These are phyloP conservation scores for Globisporangium radiosum DNA, from an alignment of 352 stramenopile species.

Conservation along the genomic window DNA sequence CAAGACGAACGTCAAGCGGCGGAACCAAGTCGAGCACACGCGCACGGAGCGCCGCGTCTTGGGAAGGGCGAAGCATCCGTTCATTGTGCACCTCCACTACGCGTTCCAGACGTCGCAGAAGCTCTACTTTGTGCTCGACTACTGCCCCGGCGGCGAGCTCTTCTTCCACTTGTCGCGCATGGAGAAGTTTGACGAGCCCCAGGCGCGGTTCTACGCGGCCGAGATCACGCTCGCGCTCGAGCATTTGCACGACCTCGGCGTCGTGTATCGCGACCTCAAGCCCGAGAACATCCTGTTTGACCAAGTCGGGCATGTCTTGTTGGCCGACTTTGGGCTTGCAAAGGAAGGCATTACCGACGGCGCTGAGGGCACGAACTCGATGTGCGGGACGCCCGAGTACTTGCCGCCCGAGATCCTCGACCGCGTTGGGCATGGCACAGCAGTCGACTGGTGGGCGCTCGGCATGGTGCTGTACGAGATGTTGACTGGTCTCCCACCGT, in stretches of 20 bases:
- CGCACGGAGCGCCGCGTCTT: constrained; percentile 81
- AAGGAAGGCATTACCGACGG: constrained; percentile 84
- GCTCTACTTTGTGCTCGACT: constrained; percentile 90
- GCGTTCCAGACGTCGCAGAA: constrained; percentile 89
- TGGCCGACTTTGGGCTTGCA: constrained; percentile 84
- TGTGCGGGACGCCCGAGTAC: constrained; percentile 91
- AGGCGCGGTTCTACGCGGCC: constrained; percentile 88
- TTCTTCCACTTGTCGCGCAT: constrained; percentile 89
- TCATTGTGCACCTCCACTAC: constrained; percentile 89
- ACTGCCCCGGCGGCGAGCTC: constrained; percentile 87
- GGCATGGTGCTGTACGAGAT: constrained; percentile 93
- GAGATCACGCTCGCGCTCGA: constrained; percentile 87
- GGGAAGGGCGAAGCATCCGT: constrained; percentile 85
- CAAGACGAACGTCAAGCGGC: constrained; percentile 86
- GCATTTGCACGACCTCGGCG: constrained; percentile 83
- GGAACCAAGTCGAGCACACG: constrained; percentile 84
- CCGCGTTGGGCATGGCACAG: constrained; percentile 84
- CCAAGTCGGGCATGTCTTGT: constrained; percentile 57
- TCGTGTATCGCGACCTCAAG: constrained; percentile 88
- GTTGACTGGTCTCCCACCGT: constrained; percentile 88
- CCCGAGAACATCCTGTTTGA: constrained; percentile 87
- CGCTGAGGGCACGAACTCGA: constrained; percentile 80
- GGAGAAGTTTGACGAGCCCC: constrained; percentile 85
- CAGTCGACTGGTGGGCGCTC: constrained; percentile 91
- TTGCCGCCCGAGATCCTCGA: constrained; percentile 90